phyloP scores from a whole-genome alignment of 441 rosid species.

The Gossypium schwendimanii region DNA sequence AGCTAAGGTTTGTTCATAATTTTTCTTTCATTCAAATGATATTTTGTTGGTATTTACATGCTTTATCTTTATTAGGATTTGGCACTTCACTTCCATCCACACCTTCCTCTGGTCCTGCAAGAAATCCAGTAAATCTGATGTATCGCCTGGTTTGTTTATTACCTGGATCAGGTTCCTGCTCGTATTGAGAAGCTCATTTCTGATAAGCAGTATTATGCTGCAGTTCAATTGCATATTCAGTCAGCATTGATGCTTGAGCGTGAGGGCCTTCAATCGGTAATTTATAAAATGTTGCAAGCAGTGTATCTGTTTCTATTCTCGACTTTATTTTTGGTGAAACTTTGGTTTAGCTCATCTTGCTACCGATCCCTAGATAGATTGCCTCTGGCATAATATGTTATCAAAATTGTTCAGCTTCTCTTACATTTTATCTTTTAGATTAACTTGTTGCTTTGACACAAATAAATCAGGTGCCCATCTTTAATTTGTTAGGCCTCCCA shows the following conservation, averaged over 20 bases:
- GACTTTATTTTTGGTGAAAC: background rate
- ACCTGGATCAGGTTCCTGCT: conserved; percentile 73
- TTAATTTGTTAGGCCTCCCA: conserved; percentile 1
- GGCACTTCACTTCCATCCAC: background rate
- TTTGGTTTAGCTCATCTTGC: background rate
- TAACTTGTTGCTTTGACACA: background rate
- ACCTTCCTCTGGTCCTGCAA: background rate
- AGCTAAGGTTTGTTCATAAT: conserved; percentile 65
- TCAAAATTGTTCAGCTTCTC: background rate
- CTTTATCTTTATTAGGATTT: background rate
- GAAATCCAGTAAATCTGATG: conserved; percentile 10
- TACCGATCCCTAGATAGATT: background rate
- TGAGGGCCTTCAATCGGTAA: conserved; percentile 96
- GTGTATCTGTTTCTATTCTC: background rate
- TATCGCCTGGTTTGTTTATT: conserved; percentile 19
- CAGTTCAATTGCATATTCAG: conserved; percentile 79
- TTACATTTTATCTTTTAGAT: background rate
- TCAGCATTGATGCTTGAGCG: conserved; percentile 93
- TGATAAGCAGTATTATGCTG: conserved; percentile 91
- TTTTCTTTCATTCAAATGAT: conserved; percentile 2
- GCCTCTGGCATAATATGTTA: background rate
- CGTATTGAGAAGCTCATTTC: conserved; percentile 88
- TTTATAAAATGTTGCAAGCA: conserved; percentile 11
- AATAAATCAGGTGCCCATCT: background rate
- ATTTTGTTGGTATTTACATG: background rate